Evolutionary conservation across 331 rosid species (phyloP), one percentile per base, ranked within the genome.

Genomic region (Stylosanthes scabra): DNA sequence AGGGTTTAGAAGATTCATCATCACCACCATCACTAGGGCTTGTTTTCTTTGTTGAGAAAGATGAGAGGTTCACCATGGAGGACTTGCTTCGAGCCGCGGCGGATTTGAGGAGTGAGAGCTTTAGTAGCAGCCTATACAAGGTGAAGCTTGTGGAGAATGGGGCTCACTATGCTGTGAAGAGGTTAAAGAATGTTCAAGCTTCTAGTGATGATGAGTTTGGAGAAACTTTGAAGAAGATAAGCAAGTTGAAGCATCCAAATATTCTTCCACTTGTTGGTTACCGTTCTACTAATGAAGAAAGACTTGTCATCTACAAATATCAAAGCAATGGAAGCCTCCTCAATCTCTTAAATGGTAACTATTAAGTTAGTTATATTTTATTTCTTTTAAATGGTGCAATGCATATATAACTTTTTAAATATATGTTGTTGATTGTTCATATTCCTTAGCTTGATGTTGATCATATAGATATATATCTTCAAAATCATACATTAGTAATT

Each of bases 301-400:
- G 88, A 56, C 80, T 90, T 62, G 58, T 90, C 62, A 90, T 90
- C 75, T 93, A 85, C 78, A 93, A 88, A 60, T 93, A 82, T 57
- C 98, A 88, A 79, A 84, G 78, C 88, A 87, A 88, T 77, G 93
- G 98, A 67, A 93, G 91, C 76, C 78, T 93, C 68, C 90, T 88
- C 59, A 88, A 76, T 78, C 87, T 86, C 47, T 78, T 90, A 25
- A 79, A 86, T 47, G 84, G 98, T 88, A 72, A 80, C 81, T 49
- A 3, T 80, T 63, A 31, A 63, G 14, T 52, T 39, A 31, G 14
- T 11, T 11, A 11, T 45, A 9, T 66, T 8, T 44, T 44, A 7
- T 44, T 44, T 46, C 11, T 52, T 74, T 72, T 20, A 58, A 3
- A 56, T 9, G 31, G 56, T 55, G 11, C 66, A 61, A 73, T 9